Conservation (phyloP, 2,329 filamentous ascomycete species). For the Raffaelea deltoideospora region DNA sequence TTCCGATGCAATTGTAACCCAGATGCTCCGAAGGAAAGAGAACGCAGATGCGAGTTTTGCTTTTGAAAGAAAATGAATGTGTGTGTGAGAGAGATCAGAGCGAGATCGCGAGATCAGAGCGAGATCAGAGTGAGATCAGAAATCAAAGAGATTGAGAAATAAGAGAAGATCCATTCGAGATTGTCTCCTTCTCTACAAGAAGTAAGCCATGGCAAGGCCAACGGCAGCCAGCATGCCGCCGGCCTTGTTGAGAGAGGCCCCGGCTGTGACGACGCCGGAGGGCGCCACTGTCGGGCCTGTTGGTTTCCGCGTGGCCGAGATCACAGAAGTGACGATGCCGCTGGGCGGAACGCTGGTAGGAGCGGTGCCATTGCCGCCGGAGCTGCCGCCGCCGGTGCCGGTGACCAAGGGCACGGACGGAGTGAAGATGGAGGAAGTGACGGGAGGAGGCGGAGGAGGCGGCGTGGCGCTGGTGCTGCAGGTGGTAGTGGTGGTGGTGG, state of each 20-base stretch:
- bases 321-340: not conserved
- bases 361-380: not conserved
- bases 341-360: not conserved
- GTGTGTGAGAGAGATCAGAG: too few species aligned
- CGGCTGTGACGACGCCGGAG: conserved; percentile 12
- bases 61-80: too few species aligned
- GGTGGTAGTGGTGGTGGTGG: not conserved
- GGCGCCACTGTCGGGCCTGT: too few species aligned
- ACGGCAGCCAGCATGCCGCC: conserved; percentile 20
- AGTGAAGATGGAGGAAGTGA: not conserved
- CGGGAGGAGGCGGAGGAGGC: not conserved
- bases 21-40: too few species aligned
- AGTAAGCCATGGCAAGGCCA: conserved; percentile 23
- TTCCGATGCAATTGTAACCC: too few species aligned
- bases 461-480: not conserved
- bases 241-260: conserved; percentile 15
- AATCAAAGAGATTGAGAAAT: not conserved
- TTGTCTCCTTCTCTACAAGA: conserved; percentile 19
- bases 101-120: too few species aligned
- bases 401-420: conserved; percentile 6
- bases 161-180: not conserved
- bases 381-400: conserved; percentile 1
- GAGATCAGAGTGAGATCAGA: too few species aligned
- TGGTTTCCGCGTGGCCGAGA: too few species aligned
- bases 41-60: too few species aligned